Conservation (phyloP, 805 yeast species). For the Torulaspora indica region DNA sequence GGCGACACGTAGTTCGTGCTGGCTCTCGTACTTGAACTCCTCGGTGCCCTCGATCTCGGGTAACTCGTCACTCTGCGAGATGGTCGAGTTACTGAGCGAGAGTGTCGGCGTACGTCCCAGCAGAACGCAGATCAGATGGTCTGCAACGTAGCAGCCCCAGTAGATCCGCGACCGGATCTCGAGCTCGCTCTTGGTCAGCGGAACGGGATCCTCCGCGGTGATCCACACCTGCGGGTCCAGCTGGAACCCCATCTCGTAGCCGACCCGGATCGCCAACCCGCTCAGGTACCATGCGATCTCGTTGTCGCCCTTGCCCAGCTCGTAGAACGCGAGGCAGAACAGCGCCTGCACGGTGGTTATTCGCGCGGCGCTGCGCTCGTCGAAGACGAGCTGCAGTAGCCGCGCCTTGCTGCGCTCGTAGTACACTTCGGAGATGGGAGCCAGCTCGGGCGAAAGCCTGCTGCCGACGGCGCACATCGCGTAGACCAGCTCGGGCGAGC, state of each 20-base stretch:
- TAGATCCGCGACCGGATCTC: conserved; percentile 56
- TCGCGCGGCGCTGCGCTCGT: conserved; percentile 38
- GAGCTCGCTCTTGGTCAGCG: conserved; percentile 45
- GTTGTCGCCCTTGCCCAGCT: conserved; percentile 54
- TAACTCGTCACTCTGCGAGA: conserved; percentile 53
- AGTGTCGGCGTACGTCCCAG: conserved; percentile 56
- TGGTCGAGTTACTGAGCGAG: conserved; percentile 53
- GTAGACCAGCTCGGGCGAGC: conserved; percentile 50
- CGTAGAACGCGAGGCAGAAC: conserved; percentile 55
- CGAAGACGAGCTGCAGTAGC: conserved; percentile 38
- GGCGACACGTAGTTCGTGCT: conserved; percentile 33
- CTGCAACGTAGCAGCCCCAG: conserved; percentile 66
- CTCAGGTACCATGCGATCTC: conserved; percentile 60
- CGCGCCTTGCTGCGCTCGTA: conserved; percentile 45
- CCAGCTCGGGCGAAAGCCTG: conserved; percentile 43
- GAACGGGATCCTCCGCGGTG: conserved; percentile 32
- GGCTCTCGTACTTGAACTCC: conserved; percentile 44
- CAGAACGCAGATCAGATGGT: conserved; percentile 55
- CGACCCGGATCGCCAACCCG: conserved; percentile 61
- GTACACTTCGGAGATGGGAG: conserved; percentile 40
- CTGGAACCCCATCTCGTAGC: conserved; percentile 61
- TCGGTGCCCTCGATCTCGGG: conserved; percentile 63
- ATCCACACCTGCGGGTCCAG: conserved; percentile 59
- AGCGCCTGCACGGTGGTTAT: conserved; percentile 57
- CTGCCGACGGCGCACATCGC: conserved; percentile 60